Base-by-base conservation (phyloP, 208 protist species). In the Endotrypanum monterogeii region DNA sequence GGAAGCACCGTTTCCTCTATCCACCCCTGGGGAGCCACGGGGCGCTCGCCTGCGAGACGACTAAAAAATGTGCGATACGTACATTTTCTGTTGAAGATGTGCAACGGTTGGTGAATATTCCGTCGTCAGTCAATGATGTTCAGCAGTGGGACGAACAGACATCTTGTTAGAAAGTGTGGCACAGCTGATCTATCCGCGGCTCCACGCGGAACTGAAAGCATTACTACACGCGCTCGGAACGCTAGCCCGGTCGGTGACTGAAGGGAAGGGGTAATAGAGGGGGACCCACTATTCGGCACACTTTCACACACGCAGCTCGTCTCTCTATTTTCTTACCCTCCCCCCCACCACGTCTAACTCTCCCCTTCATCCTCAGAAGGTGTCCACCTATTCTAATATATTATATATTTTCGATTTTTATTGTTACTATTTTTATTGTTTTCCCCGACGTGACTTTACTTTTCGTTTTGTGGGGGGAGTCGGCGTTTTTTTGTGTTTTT, bases 21-120 rank as follows among this genome's bases (percentile, higher is more conserved):
- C 74, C 67, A 1, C 60, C 74, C 3, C 39, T 79, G 1, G 58
- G 16, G 32, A 67, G 61, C 60, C 32, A 20, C 16, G 67, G 74
- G 1, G 39, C 67, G 1, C 41, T 79, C 9, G 74, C 61, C 18
- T 74, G 67, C 60, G 74, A 79, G n/a, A 30, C 37, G n/a, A 62
- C 11, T 8, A 30, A 28, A 28, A 16, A 0, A 16, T 70, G 65
- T 48, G 1, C 46, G 12, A n/a, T 55, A 23, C 65, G 18, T 32
- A 1, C 11, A 4, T 23, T 65, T 23, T 41, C 0, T 60, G 35
- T 25, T 25, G 37, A 44, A 6, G 18, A 37, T 12, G 4, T 78
- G 46, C 32, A 16, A 7, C 14, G 20, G 28, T 11, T 78, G 66
- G 44, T 71, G 54, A 48, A 54, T 14, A 30, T 78, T 8, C 46